These are phyloP conservation scores for Ceratobasidium sp. DNA, from an alignment of 1,284 basidiomycete genomes.

Conservation along the genomic window DNA sequence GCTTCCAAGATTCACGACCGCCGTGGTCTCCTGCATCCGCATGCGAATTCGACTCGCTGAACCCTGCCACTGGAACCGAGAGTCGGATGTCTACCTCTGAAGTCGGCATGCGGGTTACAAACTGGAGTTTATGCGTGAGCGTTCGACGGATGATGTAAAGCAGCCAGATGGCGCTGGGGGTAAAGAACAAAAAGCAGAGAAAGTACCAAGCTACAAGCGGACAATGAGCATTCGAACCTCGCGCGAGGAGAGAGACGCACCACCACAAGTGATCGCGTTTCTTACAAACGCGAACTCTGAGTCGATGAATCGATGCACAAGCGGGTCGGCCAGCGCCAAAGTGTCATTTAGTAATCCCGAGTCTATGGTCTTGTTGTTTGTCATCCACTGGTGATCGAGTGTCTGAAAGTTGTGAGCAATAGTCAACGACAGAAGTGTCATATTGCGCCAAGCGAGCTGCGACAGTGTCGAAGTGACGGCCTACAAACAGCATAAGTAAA, in stretches of 20 bases:
- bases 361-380: conserved; percentile 21
- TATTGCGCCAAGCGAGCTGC: conserved; percentile 28
- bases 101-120: conserved; percentile 24
- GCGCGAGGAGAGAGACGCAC: background rate
- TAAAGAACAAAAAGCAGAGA: conserved; percentile 36
- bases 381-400: conserved; percentile 25
- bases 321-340: background rate
- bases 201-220: conserved; percentile 29
- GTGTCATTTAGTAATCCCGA: background rate
- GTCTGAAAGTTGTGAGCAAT: background rate
- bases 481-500: background rate
- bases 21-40: background rate
- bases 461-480: conserved; percentile 27
- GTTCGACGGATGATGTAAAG: conserved; percentile 23
- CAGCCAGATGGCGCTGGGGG: conserved; percentile 28
- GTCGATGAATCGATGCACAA: background rate
- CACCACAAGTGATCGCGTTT: conserved; percentile 33
- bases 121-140: conserved; percentile 17
- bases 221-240: background rate
- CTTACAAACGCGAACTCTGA: conserved; percentile 24
- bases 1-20: background rate
- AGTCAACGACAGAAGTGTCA: conserved; percentile 8
- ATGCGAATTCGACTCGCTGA: conserved; percentile 6
- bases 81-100: conserved; percentile 23
- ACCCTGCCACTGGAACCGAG: conserved; percentile 8